These are phyloP conservation scores for Psilocybe tampanensis DNA, from an alignment of 768 basidiomycete genomes.

Conservation along the genomic window DNA sequence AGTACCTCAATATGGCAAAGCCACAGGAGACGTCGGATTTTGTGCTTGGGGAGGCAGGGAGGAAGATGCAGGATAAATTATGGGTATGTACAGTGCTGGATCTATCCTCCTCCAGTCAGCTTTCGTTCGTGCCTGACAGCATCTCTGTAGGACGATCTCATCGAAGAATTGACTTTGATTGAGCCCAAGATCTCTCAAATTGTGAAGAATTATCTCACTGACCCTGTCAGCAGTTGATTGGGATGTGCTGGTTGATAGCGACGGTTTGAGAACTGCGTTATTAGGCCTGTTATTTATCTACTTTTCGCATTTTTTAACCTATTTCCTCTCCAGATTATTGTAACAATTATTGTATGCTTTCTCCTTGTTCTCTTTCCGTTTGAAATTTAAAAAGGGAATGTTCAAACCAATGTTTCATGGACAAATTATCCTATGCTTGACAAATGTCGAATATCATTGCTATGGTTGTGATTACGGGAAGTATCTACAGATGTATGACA, in stretches of 20 bases:
- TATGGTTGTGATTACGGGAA: no score
- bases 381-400: no score
- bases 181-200: not conserved
- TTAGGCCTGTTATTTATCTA: no score
- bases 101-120: not conserved
- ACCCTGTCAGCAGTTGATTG: not conserved
- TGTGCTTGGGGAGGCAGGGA: slow-evolving; percentile 18
- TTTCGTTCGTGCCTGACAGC: not conserved
- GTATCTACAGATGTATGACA: no score
- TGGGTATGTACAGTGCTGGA: slow-evolving; percentile 21
- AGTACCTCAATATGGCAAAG: slow-evolving; percentile 9
- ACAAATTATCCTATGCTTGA: no score
- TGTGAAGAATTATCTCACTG: not conserved
- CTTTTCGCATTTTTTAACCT: no score
- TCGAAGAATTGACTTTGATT: not conserved
- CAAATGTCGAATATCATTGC: no score
- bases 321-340: no score
- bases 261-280: no score
- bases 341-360: no score
- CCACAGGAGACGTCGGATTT: slow-evolving; percentile 20
- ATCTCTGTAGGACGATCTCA: not conserved
- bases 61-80: slow-evolving; percentile 13
- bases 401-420: no score
- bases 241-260: not conserved
- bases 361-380: no score